A percentile compares a stretch with the other conserved stretches of the same genome.
Evolutionary conservation across 139 green algal species (phyloP).

Genomic region (Micractinium conductrix): DNA sequence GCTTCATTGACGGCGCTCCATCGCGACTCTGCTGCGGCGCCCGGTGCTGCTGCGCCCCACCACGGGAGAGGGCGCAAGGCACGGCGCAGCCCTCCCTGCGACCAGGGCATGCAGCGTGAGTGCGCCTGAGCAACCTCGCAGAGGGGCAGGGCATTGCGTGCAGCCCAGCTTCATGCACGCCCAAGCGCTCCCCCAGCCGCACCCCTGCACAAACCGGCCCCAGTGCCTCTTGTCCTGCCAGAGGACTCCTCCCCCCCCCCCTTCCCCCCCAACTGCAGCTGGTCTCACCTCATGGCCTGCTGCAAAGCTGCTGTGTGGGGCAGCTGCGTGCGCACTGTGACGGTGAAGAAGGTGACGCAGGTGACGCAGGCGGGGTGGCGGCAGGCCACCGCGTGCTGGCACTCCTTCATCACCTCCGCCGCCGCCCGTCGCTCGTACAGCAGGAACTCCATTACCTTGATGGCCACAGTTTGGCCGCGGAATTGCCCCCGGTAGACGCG

Average conservation of each 20-base stretch:
- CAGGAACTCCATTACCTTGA: not conserved
- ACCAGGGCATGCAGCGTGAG: not conserved
- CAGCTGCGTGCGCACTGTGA: slow-evolving; percentile 1
- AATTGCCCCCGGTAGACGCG: slow-evolving; percentile 7
- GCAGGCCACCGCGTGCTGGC: not conserved
- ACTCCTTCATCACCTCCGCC: not conserved
- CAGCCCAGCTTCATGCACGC: too few relatives aligned
- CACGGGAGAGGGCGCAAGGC: too few relatives aligned
- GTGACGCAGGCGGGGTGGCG: not conserved
- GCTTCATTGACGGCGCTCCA: not conserved
- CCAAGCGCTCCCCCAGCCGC: too few relatives aligned
- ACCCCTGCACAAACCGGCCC: too few relatives aligned
- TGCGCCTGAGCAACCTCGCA: not conserved
- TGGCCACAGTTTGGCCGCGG: not conserved
- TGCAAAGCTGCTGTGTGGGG: not conserved
- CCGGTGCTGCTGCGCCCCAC: not conserved
- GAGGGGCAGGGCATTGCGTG: not conserved
- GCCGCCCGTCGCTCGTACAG: not conserved
- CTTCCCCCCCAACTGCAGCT: too few relatives aligned
- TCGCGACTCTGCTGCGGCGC: too few relatives aligned
- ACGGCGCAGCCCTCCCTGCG: not conserved
- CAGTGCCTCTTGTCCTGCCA: too few relatives aligned
- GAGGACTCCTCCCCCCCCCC: too few relatives aligned
- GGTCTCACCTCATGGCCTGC: too few relatives aligned
- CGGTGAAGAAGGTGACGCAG: slow-evolving; percentile 5